These are phyloP conservation scores for Nitzschia sp. DNA, from an alignment of 108 stramenopile genomes.

Conservation along the genomic window DNA sequence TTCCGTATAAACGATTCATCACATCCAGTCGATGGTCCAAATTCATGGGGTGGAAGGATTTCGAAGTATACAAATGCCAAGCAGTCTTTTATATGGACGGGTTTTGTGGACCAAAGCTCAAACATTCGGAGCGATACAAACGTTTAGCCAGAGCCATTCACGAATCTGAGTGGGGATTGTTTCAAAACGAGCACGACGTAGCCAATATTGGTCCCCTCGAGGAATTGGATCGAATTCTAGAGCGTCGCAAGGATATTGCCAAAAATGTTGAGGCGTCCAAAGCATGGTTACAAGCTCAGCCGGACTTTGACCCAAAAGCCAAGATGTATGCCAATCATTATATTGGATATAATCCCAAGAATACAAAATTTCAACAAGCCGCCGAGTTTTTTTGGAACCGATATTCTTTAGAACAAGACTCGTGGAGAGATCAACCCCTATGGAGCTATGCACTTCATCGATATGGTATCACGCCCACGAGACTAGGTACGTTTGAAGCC, in stretches of 20 bases:
- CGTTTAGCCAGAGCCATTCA: conserved; percentile 17
- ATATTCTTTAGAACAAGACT: conserved; percentile 34
- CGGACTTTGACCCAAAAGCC: conserved; percentile 19
- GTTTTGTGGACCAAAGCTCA: conserved; percentile 22
- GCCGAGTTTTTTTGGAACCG: conserved; percentile 36
- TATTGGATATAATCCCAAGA: conserved; percentile 29
- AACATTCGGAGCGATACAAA: conserved; percentile 25
- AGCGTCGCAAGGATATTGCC: conserved; percentile 22
- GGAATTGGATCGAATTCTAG: conserved; percentile 34
- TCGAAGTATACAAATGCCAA: conserved; percentile 19
- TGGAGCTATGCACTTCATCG: conserved; percentile 33
- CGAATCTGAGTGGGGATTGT: conserved; percentile 14
- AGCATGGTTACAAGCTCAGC: conserved; percentile 24
- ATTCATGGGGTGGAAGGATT: conserved; percentile 30
- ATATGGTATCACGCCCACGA: conserved; percentile 13
- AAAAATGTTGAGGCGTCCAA: conserved; percentile 29
- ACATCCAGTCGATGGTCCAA: conserved; percentile 35
- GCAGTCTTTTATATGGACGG: conserved; percentile 44
- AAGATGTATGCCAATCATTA: conserved; percentile 29
- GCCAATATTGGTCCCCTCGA: conserved; percentile 11
- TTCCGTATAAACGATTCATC: conserved; percentile 23
- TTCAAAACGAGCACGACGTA: conserved; percentile 24
- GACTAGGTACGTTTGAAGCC: conserved; percentile 26
- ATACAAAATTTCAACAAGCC: conserved; percentile 6
- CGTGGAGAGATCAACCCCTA: conserved; percentile 43